Base-by-base conservation (phyloP, 345 rosid genomes). In the Eucalyptus coolabah region DNA sequence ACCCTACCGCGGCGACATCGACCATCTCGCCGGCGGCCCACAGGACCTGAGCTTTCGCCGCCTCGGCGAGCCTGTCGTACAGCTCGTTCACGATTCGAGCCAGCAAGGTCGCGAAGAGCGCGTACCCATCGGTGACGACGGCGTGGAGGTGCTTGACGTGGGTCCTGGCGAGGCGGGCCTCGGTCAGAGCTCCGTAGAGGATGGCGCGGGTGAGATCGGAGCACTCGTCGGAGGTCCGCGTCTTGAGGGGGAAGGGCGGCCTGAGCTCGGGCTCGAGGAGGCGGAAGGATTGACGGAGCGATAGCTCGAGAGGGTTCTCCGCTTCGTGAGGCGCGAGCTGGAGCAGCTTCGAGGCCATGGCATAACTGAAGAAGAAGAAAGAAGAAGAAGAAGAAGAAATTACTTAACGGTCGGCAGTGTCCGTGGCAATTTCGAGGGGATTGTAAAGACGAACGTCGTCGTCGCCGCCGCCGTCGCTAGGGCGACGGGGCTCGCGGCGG, bases 121-220 rank as follows among this genome's bases (percentile, higher is more conserved):
- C 92, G 90, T 96, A 98, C 88, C 98, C 98, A 90, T 96, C 98
- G 88, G 94, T 89, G 81, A 97, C 96, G 47, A 92, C 87, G 88
- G 96, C 96, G 85, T 97, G 99, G n/a, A 96, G 72, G 89, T 94
- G 92, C 93, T 95, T 96, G 65, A 94, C 89, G 87, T 95, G 96
- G 88, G 86, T 91, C 88, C 92, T 93, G 86, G 94, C 93, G 60
- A 87, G 88, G 87, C 50, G 92, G 87, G 96, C 89, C 86, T 96
- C 93, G 83, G 93, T 92, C 86, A 97, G 88, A 88, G 95, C 88
- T 53, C 96, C 97, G 80, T 89, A 96, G 87, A 95, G 91, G 86
- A 97, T 93, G 51, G 98, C 99, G 82, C 86, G 93, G 65, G 92
- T 95, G 86, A 96, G 97, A 34, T 91, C 93, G 18, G 90, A 85